These are phyloP conservation scores for Fusarium veterinarium DNA, from an alignment of 2,329 filamentous ascomycete species.

Conservation along the genomic window DNA sequence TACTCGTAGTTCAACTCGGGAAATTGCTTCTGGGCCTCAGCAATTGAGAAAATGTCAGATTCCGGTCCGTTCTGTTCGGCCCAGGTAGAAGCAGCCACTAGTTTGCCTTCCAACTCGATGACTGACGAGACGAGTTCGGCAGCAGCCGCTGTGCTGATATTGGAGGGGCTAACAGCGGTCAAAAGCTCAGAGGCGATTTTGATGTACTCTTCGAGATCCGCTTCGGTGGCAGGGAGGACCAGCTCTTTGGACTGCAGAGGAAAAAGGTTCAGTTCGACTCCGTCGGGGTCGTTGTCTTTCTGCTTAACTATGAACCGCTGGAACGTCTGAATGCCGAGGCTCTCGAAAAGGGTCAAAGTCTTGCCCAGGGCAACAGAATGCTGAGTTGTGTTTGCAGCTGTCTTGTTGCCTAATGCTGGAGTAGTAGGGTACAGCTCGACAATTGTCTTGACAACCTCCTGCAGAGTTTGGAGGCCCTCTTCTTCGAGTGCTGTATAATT, in stretches of 20 bases:
- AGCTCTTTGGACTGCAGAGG: neutral
- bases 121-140: neutral
- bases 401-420: neutral
- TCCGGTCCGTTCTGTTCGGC: neutral
- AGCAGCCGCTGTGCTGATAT: neutral
- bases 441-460: neutral
- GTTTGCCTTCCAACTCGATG: neutral
- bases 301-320: neutral
- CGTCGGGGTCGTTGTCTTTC: neutral
- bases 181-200: slow-evolving; percentile 13
- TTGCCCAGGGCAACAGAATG: neutral
- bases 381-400: neutral
- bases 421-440: neutral
- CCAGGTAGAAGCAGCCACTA: neutral
- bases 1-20: neutral
- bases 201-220: neutral
- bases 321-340: neutral
- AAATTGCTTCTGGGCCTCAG: neutral
- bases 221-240: neutral
- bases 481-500: no score
- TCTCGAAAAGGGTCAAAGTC: neutral
- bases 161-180: neutral
- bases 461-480: neutral
- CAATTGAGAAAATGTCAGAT: neutral
- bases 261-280: rapidly evolving